Base-by-base conservation (phyloP, 257 asterid species). In the Primulina tabacum region DNA sequence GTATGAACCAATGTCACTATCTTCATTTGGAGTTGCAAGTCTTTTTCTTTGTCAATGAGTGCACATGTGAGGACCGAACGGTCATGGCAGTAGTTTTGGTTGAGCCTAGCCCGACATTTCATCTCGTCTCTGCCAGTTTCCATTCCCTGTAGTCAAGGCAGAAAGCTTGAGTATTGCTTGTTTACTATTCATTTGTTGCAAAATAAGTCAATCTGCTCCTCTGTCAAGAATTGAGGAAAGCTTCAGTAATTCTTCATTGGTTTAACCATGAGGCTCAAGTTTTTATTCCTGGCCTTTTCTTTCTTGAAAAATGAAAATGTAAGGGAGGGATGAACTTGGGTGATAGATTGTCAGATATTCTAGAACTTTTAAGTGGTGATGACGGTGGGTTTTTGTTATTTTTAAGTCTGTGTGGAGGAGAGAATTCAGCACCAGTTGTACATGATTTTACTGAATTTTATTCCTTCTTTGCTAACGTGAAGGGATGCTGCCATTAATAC, bases 21-120 rank as follows among this genome's bases (percentile, higher is more conserved):
- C 55, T 43, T 43, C 14, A 43, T 43, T 43, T 43, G n/a, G 55
- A 43, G 18, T 38, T 9, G 50, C 1, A 38, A 2, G 55, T 14
- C 18, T 43, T 43, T 12, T 14, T 43, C n/a, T 43, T 14, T 43
- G 18, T 43, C n/a, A 12, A 4, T 11, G 53, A 3, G 53, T 43
- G 53, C 53, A 3, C 17, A 14, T 12, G 53, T 43, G 17, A 32
- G 8, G 35, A 11, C 29, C 1, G 29, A 3, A 28, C n/a, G 9
- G 35, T 50, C 5, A 16, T 28, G 18, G 56, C 33, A 65, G 38
- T 14, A 21, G 35, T 8, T 60, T 24, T 35, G 52, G 26, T 60
- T 76, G 77, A 66, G 40, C 67, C 67, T 58, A n/a, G 17, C 28
- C 58, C 37, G 8, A 60, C 24, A 55, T 24, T 40, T 8, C 16